phyloP scores from a whole-genome alignment of 2,329 filamentous ascomycete species.

The Exophiala oligosperma region DNA sequence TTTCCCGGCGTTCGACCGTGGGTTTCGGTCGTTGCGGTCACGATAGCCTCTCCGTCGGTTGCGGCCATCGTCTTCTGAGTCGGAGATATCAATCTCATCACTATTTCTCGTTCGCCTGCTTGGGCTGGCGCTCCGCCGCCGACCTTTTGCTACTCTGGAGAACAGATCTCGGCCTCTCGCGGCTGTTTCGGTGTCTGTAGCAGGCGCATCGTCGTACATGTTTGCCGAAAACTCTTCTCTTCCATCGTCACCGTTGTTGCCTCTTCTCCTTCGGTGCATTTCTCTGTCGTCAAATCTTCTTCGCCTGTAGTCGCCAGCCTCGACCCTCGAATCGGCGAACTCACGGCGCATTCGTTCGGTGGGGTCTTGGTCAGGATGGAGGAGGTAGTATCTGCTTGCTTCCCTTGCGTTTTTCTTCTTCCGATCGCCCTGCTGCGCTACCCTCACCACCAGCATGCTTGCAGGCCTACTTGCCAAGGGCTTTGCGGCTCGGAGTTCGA shows the following conservation, averaged over 20 bases:
- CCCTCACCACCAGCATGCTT: conserved; percentile 68
- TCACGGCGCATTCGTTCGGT: conserved; percentile 66
- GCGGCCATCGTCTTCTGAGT: conserved; percentile 33
- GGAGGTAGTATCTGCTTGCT: conserved; percentile 85
- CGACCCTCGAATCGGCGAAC: conserved; percentile 42
- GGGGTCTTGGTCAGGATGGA: conserved; percentile 86
- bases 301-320: conserved; percentile 45
- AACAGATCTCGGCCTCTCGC: conserved; percentile 40
- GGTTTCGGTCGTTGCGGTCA: conserved; percentile 42
- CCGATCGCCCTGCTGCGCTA: conserved; percentile 72
- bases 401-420: conserved; percentile 78
- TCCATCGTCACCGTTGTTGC: conserved; percentile 44
- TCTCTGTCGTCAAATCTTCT: conserved; percentile 65
- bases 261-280: conserved; percentile 42
- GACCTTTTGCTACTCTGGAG: conserved; percentile 37
- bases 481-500: conserved; percentile 71
- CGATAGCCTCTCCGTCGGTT: conserved; percentile 42
- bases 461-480: conserved; percentile 67
- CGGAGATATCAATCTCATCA: conserved; percentile 46
- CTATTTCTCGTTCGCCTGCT: conserved; percentile 46
- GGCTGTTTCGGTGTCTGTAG: conserved; percentile 31
- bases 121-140: conserved; percentile 63
- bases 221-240: conserved; percentile 65
- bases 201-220: conserved; percentile 75
- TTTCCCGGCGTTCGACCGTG: conserved; percentile 38